These are phyloP conservation scores for Ilyonectria robusta DNA, from an alignment of 2,329 filamentous ascomycete genomes.

Conservation along the genomic window DNA sequence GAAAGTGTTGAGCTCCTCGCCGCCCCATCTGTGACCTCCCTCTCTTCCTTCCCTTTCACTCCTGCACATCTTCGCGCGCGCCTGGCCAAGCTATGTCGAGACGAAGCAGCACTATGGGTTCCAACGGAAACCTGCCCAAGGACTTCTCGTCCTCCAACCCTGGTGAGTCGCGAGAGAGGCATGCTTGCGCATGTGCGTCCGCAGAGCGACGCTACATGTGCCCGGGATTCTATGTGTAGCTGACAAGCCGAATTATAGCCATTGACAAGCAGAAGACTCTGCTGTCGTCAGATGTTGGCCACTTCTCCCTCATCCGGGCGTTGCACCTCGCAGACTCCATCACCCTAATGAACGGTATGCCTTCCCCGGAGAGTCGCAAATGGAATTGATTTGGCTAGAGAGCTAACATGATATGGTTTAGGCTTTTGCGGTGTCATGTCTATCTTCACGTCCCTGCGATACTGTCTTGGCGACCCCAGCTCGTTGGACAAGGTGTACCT, in stretches of 20 bases:
- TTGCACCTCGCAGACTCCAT: constrained; percentile 88
- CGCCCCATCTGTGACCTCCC: constrained; percentile 5
- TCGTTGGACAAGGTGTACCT: constrained; percentile 81
- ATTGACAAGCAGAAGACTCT: constrained; percentile 84
- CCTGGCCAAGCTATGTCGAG: constrained; percentile 70
- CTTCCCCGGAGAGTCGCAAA: not conserved
- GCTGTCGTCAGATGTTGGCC: constrained; percentile 77
- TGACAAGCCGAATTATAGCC: constrained; percentile 56
- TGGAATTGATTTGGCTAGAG: not conserved
- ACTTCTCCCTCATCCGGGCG: constrained; percentile 78
- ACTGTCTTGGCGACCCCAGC: constrained; percentile 82
- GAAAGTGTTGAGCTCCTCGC: constrained; percentile 27
- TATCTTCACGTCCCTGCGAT: constrained; percentile 93
- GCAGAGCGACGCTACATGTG: constrained; percentile 9
- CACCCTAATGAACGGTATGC: constrained; percentile 82
- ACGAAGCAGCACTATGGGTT: constrained; percentile 63
- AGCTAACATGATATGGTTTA: constrained; percentile 31
- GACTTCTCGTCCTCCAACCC: constrained; percentile 49
- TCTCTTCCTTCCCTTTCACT: not conserved
- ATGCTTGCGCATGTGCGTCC: constrained; percentile 8
- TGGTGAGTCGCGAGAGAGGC: constrained; percentile 48
- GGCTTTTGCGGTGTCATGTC: constrained; percentile 95
- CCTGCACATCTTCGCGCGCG: not conserved
- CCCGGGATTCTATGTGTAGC: not conserved
- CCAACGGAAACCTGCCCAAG: constrained; percentile 50